Evolutionary conservation across 2,329 filamentous ascomycete species (phyloP).

Genomic region (Emericellopsis atlantica): DNA sequence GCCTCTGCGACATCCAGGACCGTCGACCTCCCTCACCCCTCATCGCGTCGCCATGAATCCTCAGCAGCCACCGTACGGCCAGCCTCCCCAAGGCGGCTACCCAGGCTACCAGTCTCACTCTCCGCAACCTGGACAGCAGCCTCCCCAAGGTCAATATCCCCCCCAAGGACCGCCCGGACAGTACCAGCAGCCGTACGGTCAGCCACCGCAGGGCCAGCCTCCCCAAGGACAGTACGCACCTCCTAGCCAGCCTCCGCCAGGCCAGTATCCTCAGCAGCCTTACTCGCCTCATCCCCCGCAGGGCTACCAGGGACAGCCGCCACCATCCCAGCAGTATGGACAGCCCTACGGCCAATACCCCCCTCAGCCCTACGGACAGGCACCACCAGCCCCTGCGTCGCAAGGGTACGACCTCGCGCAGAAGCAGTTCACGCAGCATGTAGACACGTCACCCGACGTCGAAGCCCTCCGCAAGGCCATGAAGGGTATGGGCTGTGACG

Average conservation of each 20-base stretch:
- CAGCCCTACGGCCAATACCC: background rate
- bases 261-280: no score
- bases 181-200: constrained; percentile 3
- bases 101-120: background rate
- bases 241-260: constrained; percentile 3
- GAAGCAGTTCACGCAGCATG: constrained; percentile 9
- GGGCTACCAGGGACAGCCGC: background rate
- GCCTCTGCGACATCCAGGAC: no score
- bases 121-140: background rate
- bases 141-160: constrained; percentile 3
- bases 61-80: constrained; percentile 1
- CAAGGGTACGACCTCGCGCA: constrained; percentile 15
- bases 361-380: constrained; percentile 4
- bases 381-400: constrained; percentile 12
- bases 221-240: constrained; percentile 1
- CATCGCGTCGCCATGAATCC: background rate
- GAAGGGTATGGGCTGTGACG: constrained; percentile 21
- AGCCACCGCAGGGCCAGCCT: constrained; percentile 5
- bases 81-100: background rate
- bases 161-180: constrained; percentile 2
- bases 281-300: no score
- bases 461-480: constrained; percentile 19
- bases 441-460: constrained; percentile 15
- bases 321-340: background rate
- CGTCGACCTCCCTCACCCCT: no score